phyloP scores from a whole-genome alignment of 495 filamentous ascomycete genomes.

The Astrocystis sublimbata region DNA sequence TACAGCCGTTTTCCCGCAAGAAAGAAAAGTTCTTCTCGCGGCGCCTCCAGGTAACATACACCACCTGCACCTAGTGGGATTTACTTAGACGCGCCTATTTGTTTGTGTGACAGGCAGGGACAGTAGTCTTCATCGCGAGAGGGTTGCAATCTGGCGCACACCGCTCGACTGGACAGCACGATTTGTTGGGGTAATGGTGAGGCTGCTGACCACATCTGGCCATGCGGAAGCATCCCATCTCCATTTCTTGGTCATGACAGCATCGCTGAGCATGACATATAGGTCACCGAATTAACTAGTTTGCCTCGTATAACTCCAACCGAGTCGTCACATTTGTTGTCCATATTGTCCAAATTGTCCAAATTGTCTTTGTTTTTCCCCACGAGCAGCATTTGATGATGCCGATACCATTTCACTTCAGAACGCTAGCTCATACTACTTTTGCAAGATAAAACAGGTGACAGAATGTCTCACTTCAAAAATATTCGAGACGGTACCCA shows the following conservation, averaged over 20 bases:
- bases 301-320: neutral
- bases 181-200: constrained; percentile 11
- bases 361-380: too few relatives aligned
- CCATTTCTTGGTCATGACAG: constrained; percentile 4
- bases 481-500: neutral
- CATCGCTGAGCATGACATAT: neutral
- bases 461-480: neutral
- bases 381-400: neutral
- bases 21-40: too few relatives aligned
- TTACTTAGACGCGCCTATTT: constrained; percentile 12
- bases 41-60: too few relatives aligned
- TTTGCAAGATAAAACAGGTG: neutral
- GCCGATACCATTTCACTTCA: neutral
- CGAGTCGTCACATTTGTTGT: neutral
- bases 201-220: constrained; percentile 12
- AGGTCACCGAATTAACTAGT: neutral
- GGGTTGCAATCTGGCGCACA: constrained; percentile 10
- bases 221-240: neutral
- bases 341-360: too few relatives aligned
- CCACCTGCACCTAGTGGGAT: too few relatives aligned
- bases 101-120: constrained; percentile 12
- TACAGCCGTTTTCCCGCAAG: neutral
- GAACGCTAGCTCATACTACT: neutral
- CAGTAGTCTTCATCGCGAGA: constrained; percentile 9
- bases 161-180: constrained; percentile 14